Conservation (phyloP, 2,329 filamentous ascomycete species). For the Raffaelea deltoideospora region DNA sequence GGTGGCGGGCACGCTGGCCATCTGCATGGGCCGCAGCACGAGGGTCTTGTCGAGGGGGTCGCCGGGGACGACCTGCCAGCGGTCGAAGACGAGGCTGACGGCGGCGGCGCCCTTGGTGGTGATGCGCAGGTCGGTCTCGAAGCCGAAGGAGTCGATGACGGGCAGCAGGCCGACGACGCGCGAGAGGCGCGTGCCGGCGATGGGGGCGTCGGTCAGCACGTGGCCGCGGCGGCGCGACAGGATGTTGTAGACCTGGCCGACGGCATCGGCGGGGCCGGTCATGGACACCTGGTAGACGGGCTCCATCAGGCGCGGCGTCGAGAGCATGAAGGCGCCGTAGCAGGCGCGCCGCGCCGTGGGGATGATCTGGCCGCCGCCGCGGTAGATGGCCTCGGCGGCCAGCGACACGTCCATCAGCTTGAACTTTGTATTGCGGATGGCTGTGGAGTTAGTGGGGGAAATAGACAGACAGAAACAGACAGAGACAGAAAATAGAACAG, state of each 20-base stretch:
- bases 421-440: conserved; percentile 96
- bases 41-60: conserved; percentile 86
- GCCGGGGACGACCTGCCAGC: conserved; percentile 90
- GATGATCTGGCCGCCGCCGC: conserved; percentile 93
- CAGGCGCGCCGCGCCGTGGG: conserved; percentile 84
- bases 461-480: conserved; percentile 8
- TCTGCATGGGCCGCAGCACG: conserved; percentile 69
- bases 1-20: conserved; percentile 74
- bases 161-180: conserved; percentile 81
- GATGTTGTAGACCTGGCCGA: conserved; percentile 81
- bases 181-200: conserved; percentile 88
- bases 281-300: conserved; percentile 87
- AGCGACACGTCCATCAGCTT: conserved; percentile 83
- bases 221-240: conserved; percentile 79
- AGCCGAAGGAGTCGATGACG: conserved; percentile 94
- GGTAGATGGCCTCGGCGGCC: conserved; percentile 80
- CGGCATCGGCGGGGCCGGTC: conserved; percentile 80
- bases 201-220: conserved; percentile 83
- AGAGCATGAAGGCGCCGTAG: conserved; percentile 95
- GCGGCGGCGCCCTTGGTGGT: conserved; percentile 89
- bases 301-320: conserved; percentile 90
- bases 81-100: conserved; percentile 83
- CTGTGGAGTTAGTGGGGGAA: conserved; percentile 23
- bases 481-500: too few species aligned
- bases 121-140: conserved; percentile 92